Base-by-base conservation (phyloP, 306 rosid species). In the Quercus alba region DNA sequence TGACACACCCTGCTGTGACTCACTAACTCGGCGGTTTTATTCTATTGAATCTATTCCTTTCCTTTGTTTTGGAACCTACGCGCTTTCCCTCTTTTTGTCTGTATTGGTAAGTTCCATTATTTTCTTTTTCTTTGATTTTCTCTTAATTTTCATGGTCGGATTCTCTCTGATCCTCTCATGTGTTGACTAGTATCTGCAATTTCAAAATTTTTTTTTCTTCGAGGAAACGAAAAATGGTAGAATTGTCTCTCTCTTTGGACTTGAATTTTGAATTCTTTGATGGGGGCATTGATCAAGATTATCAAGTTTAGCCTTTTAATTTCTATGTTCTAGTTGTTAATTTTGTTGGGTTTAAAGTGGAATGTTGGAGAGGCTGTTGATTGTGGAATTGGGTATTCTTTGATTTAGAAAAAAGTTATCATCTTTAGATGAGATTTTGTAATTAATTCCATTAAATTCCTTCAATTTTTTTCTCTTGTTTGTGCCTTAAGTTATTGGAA, bases 221-320 rank as follows among this genome's bases (percentile, higher is more conserved):
- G 17, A 49, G 54, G 54, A 12, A 49, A 49, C 17, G 54, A 13
- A 49, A 12, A 49, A 49, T 49, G 54, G 5, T 49, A 13, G 17
- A 49, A 49, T 11, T 49, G 0, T 63, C 19, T 5, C 30, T 63
- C 70, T 63, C 44, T 1, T 14, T 14, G 41, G 11, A 26, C 20
- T 69, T 58, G 55, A 75, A 61, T 61, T 70, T 5, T 21, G 52
- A 20, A 15, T 67, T 56, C 17, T 56, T 10, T 6, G 14, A 11
- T 56, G 4, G 75, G 75, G 81, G 49, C 57, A 56, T 75, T 75
- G 56, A 75, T 33, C 52, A 56, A 14, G 35, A 21, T 66, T 6
- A 4, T 63, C 70, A 17, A 20, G 46, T 73, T 55, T 15, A 4
- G 18, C 18, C 46, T 8, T 7, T 78, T 2, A 4, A n/a, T 23